Evolutionary conservation across 73 alveolate species (phyloP), one percentile per base, ranked within the genome.

Genomic region (Uronychia binucleata): DNA sequence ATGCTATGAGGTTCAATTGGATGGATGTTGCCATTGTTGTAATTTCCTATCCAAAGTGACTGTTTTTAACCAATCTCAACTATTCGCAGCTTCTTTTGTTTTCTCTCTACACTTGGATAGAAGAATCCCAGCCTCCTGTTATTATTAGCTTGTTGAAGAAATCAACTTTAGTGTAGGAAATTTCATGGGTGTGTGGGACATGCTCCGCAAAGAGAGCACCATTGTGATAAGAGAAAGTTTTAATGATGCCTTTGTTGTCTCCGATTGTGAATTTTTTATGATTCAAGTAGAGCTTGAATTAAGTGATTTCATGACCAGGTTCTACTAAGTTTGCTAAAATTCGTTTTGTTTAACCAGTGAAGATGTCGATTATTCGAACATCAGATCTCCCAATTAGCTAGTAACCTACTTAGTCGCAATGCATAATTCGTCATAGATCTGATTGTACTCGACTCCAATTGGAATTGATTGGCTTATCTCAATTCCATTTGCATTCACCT

Each of bases 401-500:
- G 28, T 58, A 28, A 30, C 31, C 58, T 30, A 75, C 8, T 86
- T 80, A 28, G 88, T 75, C 1, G 85, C 85, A 1, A 84, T n/a
- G 13, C 34, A 59, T 0, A 84, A 46, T 58, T 33, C 26, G 28
- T 84, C 84, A 34, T 25, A 35, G 74, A 74, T 35, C 75, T 84
- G 28, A 34, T 86, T 86, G 57, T 77, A 86, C 78, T 86, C 88
- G 1, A 86, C 79, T 5, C 80, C 77, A 26, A 86, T 74, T 58
- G 92, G 92, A 30, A 80, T 80, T 28, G 46, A 79, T 26, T 78
- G 26, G 0, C 30, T 34, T 78, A 86, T 83, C 78, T 79, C 85
- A 0, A 86, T 86, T 31, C 92, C 92, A 78, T 86, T 86, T 28
- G 92, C 85, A 86, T 86, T 86, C 1, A 86, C 92, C 31, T 80